These are phyloP conservation scores for Wickerhamomyces strasburgensis DNA, from an alignment of 805 yeast species.

Conservation along the genomic window DNA sequence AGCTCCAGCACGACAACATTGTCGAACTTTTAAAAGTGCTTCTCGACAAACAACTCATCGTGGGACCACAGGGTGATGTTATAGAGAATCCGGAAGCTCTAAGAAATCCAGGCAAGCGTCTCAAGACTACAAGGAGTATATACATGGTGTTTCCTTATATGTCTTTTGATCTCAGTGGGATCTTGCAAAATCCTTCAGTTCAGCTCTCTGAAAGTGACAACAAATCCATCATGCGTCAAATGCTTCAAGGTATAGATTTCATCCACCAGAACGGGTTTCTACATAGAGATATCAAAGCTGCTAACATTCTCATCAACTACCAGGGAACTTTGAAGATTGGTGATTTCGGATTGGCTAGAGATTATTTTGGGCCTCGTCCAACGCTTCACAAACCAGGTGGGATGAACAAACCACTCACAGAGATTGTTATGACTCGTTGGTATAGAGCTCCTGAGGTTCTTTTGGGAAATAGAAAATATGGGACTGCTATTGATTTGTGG, in stretches of 20 bases:
- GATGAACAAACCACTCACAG: slow-evolving; percentile 44
- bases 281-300: slow-evolving; percentile 94
- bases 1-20: slow-evolving; percentile 63
- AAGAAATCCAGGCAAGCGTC: no score
- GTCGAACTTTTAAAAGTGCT: slow-evolving; percentile 78
- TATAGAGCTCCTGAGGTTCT: slow-evolving; percentile 93
- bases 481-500: slow-evolving; percentile 97
- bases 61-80: background rate
- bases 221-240: slow-evolving; percentile 76
- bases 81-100: background rate
- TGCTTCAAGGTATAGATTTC: slow-evolving; percentile 75
- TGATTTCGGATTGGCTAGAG: slow-evolving; percentile 91
- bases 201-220: slow-evolving; percentile 58
- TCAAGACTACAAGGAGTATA: slow-evolving; percentile 32
- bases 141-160: slow-evolving; percentile 91
- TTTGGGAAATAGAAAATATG: slow-evolving; percentile 78
- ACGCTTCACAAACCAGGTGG: slow-evolving; percentile 39
- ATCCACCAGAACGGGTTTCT: slow-evolving; percentile 57
- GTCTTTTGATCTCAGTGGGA: slow-evolving; percentile 87
- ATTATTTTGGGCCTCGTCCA: slow-evolving; percentile 60
- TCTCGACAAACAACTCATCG: slow-evolving; percentile 35
- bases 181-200: slow-evolving; percentile 74
- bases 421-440: slow-evolving; percentile 93
- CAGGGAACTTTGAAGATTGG: slow-evolving; percentile 83
- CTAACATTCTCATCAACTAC: slow-evolving; percentile 80